These are phyloP conservation scores for Pulveroboletus sp. DNA, from an alignment of 768 basidiomycete species.

Conservation along the genomic window DNA sequence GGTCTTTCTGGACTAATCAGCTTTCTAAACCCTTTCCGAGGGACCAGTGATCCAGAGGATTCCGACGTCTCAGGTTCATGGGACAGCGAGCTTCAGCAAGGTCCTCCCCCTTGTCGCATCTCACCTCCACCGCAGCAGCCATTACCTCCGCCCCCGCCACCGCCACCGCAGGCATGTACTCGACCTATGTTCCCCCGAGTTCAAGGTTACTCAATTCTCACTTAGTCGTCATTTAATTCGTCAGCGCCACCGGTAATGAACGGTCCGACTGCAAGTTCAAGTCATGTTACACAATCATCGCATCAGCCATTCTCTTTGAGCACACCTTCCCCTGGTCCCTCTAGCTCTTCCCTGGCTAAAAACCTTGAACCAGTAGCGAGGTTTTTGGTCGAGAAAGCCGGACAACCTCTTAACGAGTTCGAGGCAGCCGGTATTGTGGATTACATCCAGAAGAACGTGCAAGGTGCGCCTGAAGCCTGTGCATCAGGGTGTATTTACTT, in stretches of 20 bases:
- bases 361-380: slow-evolving; percentile 46
- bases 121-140: slow-evolving; percentile 20
- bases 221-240: slow-evolving; percentile 22
- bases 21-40: slow-evolving; percentile 46
- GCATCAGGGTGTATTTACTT: slow-evolving; percentile 12
- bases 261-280: slow-evolving; percentile 10
- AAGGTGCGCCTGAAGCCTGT: slow-evolving; percentile 32
- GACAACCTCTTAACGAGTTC: slow-evolving; percentile 44
- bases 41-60: slow-evolving; percentile 19
- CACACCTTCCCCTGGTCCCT: slow-evolving; percentile 11
- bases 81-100: slow-evolving; percentile 27
- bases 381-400: slow-evolving; percentile 45
- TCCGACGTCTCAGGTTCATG: slow-evolving; percentile 16
- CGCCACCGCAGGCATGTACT: slow-evolving; percentile 25
- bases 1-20: slow-evolving; percentile 46
- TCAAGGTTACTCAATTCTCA: slow-evolving; percentile 21
- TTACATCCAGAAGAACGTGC: slow-evolving; percentile 48
- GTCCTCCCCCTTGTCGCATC: slow-evolving; percentile 22
- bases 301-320: slow-evolving; percentile 17
- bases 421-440: slow-evolving; percentile 54
- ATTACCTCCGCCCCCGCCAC: slow-evolving; percentile 18
- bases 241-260: slow-evolving; percentile 14
- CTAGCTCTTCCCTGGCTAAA: slow-evolving; percentile 31
- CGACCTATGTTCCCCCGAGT: slow-evolving; percentile 13
- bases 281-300: slow-evolving; percentile 10